phyloP scores from a whole-genome alignment of 1,284 basidiomycete genomes.

The Rhodotorula mucilaginosa region DNA sequence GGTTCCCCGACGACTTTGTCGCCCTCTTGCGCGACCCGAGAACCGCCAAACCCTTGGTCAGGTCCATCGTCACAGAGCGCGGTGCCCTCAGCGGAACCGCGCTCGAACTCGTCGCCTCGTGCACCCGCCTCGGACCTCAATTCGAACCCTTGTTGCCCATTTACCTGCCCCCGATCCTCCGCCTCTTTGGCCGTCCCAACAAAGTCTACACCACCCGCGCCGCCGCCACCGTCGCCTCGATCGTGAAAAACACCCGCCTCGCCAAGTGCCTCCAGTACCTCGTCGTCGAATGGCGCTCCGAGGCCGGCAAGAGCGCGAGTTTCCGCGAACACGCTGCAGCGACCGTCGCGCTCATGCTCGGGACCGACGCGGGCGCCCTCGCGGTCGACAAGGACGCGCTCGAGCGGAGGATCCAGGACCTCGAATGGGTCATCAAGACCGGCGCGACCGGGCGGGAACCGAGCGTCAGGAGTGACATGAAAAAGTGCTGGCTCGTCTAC shows the following conservation, averaged over 20 bases:
- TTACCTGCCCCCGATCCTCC: slow-evolving; percentile 67
- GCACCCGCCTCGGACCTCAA: slow-evolving; percentile 58
- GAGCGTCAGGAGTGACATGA: slow-evolving; percentile 67
- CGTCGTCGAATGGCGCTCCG: slow-evolving; percentile 54
- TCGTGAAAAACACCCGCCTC: slow-evolving; percentile 70
- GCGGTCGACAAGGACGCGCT: slow-evolving; percentile 58
- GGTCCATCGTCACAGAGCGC: slow-evolving; percentile 66
- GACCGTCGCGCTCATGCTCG: slow-evolving; percentile 51
- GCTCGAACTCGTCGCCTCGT: slow-evolving; percentile 64
- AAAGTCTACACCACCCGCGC: slow-evolving; percentile 72
- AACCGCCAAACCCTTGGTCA: slow-evolving; percentile 60
- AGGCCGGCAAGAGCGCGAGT: slow-evolving; percentile 63
- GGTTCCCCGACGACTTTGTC: slow-evolving; percentile 60
- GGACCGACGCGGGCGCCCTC: slow-evolving; percentile 21
- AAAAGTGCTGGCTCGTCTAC: slow-evolving; percentile 72
- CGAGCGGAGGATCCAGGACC: slow-evolving; percentile 61
- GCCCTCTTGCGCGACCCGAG: slow-evolving; percentile 55
- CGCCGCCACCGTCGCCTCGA: slow-evolving; percentile 58
- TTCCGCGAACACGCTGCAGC: slow-evolving; percentile 65
- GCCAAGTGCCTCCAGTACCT: slow-evolving; percentile 65
- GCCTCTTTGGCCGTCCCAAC: slow-evolving; percentile 70
- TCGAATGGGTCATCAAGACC: slow-evolving; percentile 67
- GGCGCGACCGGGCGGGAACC: slow-evolving; percentile 72
- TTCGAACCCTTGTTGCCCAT: slow-evolving; percentile 69
- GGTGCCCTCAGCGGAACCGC: slow-evolving; percentile 70